Percentiles rank a stretch among this genome's conserved stretches.
These are phyloP conservation scores for Ulmus americana DNA, from an alignment of 331 rosid species.

Conservation along the genomic window DNA sequence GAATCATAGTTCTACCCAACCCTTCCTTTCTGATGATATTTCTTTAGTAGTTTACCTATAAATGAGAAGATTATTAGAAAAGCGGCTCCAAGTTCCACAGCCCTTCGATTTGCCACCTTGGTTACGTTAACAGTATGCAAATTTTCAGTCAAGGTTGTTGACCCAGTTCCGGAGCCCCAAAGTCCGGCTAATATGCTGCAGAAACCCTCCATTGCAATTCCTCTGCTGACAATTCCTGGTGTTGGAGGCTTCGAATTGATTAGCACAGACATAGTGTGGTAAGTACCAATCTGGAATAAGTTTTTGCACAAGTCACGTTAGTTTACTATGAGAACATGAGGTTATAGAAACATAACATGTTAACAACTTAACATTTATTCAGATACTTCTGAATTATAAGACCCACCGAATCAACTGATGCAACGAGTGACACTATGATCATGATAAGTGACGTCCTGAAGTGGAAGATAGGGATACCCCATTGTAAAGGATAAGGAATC, in stretches of 20 bases:
- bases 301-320: constrained; percentile 12
- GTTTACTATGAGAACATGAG: constrained; percentile 10
- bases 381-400: constrained; percentile 7
- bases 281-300: constrained; percentile 68
- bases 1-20: background rate
- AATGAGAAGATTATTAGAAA: constrained; percentile 68
- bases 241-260: constrained; percentile 74
- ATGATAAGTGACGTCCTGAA: constrained; percentile 72
- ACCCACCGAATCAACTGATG: constrained; percentile 88
- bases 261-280: constrained; percentile 54
- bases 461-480: constrained; percentile 82
- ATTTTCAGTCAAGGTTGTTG: constrained; percentile 93
- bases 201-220: constrained; percentile 92
- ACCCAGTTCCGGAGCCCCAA: constrained; percentile 94
- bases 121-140: constrained; percentile 62
- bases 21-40: constrained; percentile 4
- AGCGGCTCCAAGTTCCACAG: constrained; percentile 65
- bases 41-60: constrained; percentile 47
- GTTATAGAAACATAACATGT: background rate
- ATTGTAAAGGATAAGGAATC: constrained; percentile 79
- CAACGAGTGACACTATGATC: constrained; percentile 69
- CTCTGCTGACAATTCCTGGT: constrained; percentile 87
- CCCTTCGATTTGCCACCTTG: constrained; percentile 78
- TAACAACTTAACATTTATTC: background rate
- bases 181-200: constrained; percentile 86